These are phyloP conservation scores for Penicillium psychrofluorescens DNA, from an alignment of 495 filamentous ascomycete species.

Conservation along the genomic window DNA sequence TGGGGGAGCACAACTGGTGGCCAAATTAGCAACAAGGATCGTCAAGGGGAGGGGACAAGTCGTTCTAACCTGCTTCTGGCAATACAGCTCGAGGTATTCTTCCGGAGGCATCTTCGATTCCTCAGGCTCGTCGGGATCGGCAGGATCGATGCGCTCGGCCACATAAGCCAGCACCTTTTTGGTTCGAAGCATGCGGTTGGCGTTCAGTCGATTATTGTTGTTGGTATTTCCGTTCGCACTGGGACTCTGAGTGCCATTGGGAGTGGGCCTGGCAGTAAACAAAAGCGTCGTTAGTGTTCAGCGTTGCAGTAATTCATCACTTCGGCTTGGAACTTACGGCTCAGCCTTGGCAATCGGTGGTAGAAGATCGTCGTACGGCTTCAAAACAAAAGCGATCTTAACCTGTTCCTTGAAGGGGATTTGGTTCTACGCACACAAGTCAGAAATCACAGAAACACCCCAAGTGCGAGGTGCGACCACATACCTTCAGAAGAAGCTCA, in stretches of 20 bases:
- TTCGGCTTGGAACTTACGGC: conserved; percentile 24
- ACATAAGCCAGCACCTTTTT: conserved; percentile 94
- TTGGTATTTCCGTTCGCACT: conserved; percentile 8
- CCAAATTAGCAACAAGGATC: conserved; percentile 6
- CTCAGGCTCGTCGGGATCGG: conserved; percentile 42
- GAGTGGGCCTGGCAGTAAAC: conserved; percentile 10
- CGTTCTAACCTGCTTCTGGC: conserved; percentile 72
- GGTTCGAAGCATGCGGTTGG: conserved; percentile 90
- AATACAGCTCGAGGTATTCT: conserved; percentile 89
- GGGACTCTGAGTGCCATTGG: conserved; percentile 13
- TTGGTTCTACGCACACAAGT: conserved; percentile 51
- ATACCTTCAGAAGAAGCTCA: conserved; percentile 74
- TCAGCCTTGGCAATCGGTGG: conserved; percentile 62
- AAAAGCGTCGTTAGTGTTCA: conserved; percentile 2
- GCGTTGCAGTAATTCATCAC: too few relatives aligned
- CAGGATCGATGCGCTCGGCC: conserved; percentile 78
- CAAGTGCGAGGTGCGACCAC: conserved; percentile 2
- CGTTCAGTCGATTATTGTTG: conserved; percentile 74
- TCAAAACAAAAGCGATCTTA: conserved; percentile 85
- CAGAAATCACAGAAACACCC: background rate
- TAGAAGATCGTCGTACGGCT: conserved; percentile 72
- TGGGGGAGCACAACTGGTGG: conserved; percentile 49
- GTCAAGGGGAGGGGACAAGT: conserved; percentile 1
- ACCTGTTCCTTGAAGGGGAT: conserved; percentile 83
- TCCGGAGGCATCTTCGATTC: conserved; percentile 66